phyloP scores from a whole-genome alignment of 129 eudicot genomes.

The Escallonia rubra region DNA sequence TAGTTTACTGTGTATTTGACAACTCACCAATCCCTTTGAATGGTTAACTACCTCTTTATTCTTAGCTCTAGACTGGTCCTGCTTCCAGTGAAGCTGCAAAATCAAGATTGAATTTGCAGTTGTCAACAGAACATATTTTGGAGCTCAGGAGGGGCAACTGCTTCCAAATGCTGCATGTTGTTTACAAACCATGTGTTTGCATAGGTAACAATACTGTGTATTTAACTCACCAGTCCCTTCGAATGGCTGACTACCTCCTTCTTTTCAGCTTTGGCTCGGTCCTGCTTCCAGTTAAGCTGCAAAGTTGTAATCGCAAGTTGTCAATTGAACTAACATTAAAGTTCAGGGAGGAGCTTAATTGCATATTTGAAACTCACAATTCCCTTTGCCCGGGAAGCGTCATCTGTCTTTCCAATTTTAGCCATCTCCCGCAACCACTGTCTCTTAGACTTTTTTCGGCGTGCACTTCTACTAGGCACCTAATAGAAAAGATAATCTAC shows the following conservation, averaged over 20 bases:
- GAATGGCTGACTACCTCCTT: not conserved
- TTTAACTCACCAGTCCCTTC: not conserved
- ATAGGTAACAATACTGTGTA: too few species aligned
- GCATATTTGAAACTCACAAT: constrained; percentile 22
- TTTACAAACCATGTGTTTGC: too few species aligned
- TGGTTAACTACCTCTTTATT: constrained; percentile 21
- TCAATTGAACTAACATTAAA: not conserved
- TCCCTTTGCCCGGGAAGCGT: constrained; percentile 28
- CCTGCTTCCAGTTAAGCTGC: constrained; percentile 28
- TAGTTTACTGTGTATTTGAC: not conserved
- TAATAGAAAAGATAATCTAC: constrained; percentile 7
- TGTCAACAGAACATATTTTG: too few species aligned
- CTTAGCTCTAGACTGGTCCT: not conserved
- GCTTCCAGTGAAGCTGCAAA: not conserved
- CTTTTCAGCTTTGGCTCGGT: constrained; percentile 5
- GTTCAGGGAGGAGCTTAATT: not conserved
- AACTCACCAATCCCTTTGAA: constrained; percentile 51
- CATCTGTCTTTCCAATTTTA: constrained; percentile 44
- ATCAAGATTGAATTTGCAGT: not conserved
- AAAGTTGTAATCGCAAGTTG: constrained; percentile 5
- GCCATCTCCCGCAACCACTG: constrained; percentile 54
- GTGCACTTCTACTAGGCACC: constrained; percentile 85
- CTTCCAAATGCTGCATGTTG: too few species aligned
- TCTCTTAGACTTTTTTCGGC: constrained; percentile 73
- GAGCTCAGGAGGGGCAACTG: too few species aligned